Conservation (phyloP, 2,329 filamentous ascomycete species). For the Epichloe aotearoae region DNA sequence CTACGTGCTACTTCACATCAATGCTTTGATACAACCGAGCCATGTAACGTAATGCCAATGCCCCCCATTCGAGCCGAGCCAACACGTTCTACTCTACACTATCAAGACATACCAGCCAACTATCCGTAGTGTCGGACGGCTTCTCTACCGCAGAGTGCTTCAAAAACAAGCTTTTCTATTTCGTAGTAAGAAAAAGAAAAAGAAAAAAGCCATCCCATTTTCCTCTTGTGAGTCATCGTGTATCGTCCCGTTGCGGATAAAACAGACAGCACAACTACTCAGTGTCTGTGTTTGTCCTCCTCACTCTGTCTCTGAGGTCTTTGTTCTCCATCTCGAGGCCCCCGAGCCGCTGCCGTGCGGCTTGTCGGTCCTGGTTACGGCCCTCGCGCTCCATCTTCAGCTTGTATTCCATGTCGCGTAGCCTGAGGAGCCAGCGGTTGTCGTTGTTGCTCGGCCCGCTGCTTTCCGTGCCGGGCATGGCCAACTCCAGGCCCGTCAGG, state of each 20-base stretch:
- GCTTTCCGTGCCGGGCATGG: constrained; percentile 10
- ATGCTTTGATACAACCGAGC: too few relatives aligned
- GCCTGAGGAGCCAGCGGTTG: constrained; percentile 69
- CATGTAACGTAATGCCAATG: too few relatives aligned
- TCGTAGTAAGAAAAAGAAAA: too few relatives aligned
- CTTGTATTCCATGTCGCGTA: constrained; percentile 77
- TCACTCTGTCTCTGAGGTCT: constrained; percentile 52
- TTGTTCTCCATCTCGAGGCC: constrained; percentile 64
- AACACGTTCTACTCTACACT: background rate
- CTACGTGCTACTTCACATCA: too few relatives aligned
- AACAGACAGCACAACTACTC: constrained; percentile 5
- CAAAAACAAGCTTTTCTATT: too few relatives aligned
- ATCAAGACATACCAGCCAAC: background rate
- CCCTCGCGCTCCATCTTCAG: constrained; percentile 85
- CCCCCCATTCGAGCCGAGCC: background rate
- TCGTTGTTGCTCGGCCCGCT: constrained; percentile 30
- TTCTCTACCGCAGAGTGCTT: background rate
- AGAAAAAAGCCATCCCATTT: background rate
- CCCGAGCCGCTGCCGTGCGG: constrained; percentile 66
- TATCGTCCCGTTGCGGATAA: background rate
- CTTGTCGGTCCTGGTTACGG: constrained; percentile 68
- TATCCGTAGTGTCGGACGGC: background rate
- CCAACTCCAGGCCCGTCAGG: constrained; percentile 15
- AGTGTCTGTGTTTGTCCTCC: constrained; percentile 14
- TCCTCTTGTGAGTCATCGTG: background rate